Conservation (phyloP, 2,329 filamentous ascomycete genomes). For the Epichloe typhina region DNA sequence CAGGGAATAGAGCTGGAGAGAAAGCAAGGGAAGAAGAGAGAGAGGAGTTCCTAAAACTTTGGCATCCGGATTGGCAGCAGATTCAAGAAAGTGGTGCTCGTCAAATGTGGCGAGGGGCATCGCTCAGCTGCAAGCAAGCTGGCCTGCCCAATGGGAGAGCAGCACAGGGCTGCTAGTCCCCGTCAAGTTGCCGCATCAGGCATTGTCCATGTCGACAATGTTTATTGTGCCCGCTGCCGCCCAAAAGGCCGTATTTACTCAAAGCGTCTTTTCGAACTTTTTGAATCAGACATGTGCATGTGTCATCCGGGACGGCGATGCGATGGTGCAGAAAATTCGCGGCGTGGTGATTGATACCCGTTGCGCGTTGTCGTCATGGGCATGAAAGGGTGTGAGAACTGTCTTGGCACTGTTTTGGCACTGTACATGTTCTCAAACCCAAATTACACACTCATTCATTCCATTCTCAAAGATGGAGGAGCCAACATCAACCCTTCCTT, state of each 20-base stretch:
- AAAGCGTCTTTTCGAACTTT: too few relatives aligned
- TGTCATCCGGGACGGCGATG: too few relatives aligned
- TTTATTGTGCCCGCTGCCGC: too few relatives aligned
- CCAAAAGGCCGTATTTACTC: too few relatives aligned
- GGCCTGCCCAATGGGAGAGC: neutral
- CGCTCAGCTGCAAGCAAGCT: too few relatives aligned
- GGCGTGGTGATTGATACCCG: neutral
- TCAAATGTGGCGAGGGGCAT: neutral
- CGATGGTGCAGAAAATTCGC: neutral
- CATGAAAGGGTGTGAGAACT: neutral
- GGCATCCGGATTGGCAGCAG: neutral
- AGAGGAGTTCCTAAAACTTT: neutral
- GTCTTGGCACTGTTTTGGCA: neutral
- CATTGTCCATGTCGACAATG: too few relatives aligned
- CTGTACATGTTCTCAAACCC: neutral
- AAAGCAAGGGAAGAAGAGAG: neutral
- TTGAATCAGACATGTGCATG: too few relatives aligned
- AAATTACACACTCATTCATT: too few relatives aligned
- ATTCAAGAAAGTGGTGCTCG: neutral
- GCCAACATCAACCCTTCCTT: too few relatives aligned
- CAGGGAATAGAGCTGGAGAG: slow-evolving; percentile 13
- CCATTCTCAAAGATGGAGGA: too few relatives aligned
- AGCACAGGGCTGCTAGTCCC: neutral
- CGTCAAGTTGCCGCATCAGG: too few relatives aligned
- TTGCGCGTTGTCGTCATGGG: neutral